Evolutionary conservation across 1,284 basidiomycete species (phyloP).

Genomic region (Pisolithus thermaeus): DNA sequence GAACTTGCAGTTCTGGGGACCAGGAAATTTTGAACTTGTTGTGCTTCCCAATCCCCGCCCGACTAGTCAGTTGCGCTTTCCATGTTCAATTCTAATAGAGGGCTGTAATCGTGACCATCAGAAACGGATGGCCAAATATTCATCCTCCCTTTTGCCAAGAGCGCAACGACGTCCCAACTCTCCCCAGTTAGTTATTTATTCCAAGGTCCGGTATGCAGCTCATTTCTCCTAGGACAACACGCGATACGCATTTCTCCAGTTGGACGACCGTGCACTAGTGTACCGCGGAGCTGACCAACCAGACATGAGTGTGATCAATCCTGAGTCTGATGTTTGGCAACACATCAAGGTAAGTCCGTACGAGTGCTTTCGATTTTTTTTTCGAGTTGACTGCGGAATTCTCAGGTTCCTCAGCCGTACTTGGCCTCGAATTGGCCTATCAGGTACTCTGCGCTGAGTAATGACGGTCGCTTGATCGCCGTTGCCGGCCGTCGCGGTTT

Average conservation of each 20-base stretch:
- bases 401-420: slow-evolving; percentile 83
- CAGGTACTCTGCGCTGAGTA: slow-evolving; percentile 86
- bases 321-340: slow-evolving; percentile 98
- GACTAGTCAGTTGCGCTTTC: slow-evolving; percentile 36
- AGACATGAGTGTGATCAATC: slow-evolving; percentile 97
- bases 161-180: slow-evolving; percentile 87
- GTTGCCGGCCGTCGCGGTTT: slow-evolving; percentile 90
- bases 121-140: slow-evolving; percentile 71
- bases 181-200: slow-evolving; percentile 59
- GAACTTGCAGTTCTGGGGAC: slow-evolving; percentile 79
- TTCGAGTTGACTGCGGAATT: slow-evolving; percentile 3
- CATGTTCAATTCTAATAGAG: not conserved
- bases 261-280: slow-evolving; percentile 92
- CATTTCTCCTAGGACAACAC: slow-evolving; percentile 70
- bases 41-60: slow-evolving; percentile 51
- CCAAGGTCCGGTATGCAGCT: not conserved
- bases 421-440: slow-evolving; percentile 93
- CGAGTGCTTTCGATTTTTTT: not conserved
- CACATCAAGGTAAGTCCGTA: slow-evolving; percentile 68
- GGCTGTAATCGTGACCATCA: slow-evolving; percentile 19
- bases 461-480: slow-evolving; percentile 88
- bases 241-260: slow-evolving; percentile 90
- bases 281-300: slow-evolving; percentile 97
- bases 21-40: slow-evolving; percentile 85
- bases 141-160: slow-evolving; percentile 90